Evolutionary conservation across 208 protist genomes (phyloP).

Genomic region (Plasmodiophora brassicae): DNA sequence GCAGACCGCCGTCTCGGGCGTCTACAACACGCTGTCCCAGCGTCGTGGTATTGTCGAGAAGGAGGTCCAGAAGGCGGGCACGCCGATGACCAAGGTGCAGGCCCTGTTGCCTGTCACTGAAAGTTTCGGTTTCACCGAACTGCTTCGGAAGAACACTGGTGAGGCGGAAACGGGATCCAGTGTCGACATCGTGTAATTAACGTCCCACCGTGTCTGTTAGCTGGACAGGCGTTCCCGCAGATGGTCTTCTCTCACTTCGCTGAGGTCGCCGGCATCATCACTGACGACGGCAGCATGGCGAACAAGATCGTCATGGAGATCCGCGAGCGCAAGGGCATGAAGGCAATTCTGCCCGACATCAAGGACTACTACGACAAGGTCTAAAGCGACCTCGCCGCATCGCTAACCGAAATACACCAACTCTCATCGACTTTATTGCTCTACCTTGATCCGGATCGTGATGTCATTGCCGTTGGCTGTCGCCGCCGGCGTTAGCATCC

Average conservation of each 20-base stretch:
- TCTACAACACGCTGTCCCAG: slow-evolving; percentile 88
- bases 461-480: background rate
- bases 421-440: background rate
- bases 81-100: slow-evolving; percentile 90
- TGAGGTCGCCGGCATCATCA: slow-evolving; percentile 75
- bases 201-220: no score
- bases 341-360: slow-evolving; percentile 41
- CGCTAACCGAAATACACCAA: background rate
- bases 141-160: slow-evolving; percentile 88
- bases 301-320: slow-evolving; percentile 70
- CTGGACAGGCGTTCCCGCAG: slow-evolving; percentile 94
- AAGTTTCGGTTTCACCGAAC: slow-evolving; percentile 95
- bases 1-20: slow-evolving; percentile 84
- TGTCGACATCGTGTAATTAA: no score
- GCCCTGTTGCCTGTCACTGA: slow-evolving; percentile 95
- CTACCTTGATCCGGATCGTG: background rate
- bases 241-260: slow-evolving; percentile 98
- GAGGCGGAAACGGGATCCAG: no score
- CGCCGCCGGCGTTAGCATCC: background rate
- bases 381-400: background rate
- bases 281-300: slow-evolving; percentile 60
- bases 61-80: slow-evolving; percentile 75
- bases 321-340: slow-evolving; percentile 93
- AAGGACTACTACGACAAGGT: slow-evolving; percentile 36
- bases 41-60: slow-evolving; percentile 75